phyloP scores from a whole-genome alignment of 1,139 yeast genomes.

The Debaryomyces subglobosus region DNA sequence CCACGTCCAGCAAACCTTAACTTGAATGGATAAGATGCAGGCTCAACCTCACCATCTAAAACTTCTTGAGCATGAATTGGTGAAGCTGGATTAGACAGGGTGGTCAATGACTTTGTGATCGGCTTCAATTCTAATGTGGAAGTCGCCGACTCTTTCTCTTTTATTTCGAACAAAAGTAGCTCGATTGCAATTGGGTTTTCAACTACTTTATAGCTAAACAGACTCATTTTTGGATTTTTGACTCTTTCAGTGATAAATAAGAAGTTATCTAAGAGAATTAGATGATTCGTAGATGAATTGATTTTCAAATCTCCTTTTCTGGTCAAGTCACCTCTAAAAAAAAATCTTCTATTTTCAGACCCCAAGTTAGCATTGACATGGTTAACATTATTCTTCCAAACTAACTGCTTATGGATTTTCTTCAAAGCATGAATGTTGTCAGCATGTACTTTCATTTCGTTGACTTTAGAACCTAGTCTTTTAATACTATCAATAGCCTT shows the following conservation, averaged over 20 bases:
- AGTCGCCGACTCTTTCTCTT: conserved; percentile 27
- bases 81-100: conserved; percentile 18
- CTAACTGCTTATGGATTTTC: conserved; percentile 49
- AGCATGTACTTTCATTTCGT: conserved; percentile 57
- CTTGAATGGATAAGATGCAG: conserved; percentile 42
- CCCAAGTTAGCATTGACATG: conserved; percentile 54
- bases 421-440: conserved; percentile 54
- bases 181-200: conserved; percentile 68
- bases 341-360: conserved; percentile 58
- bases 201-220: conserved; percentile 42
- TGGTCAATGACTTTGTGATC: conserved; percentile 22
- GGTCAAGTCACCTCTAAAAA: conserved; percentile 61
- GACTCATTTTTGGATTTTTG: conserved; percentile 27
- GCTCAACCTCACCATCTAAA: conserved; percentile 33
- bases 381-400: conserved; percentile 47
- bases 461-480: conserved; percentile 41
- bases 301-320: conserved; percentile 67
- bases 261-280: conserved; percentile 74
- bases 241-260: conserved; percentile 63
- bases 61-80: conserved; percentile 16
- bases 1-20: conserved; percentile 50
- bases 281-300: conserved; percentile 51
- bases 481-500: conserved; percentile 53
- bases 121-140: conserved; percentile 24
- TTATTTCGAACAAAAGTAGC: conserved; percentile 56